A percentile compares a stretch with the other conserved stretches of the same genome.
These are phyloP conservation scores for Endocalyx cinctus DNA, from an alignment of 2,329 filamentous ascomycete species.

Conservation along the genomic window DNA sequence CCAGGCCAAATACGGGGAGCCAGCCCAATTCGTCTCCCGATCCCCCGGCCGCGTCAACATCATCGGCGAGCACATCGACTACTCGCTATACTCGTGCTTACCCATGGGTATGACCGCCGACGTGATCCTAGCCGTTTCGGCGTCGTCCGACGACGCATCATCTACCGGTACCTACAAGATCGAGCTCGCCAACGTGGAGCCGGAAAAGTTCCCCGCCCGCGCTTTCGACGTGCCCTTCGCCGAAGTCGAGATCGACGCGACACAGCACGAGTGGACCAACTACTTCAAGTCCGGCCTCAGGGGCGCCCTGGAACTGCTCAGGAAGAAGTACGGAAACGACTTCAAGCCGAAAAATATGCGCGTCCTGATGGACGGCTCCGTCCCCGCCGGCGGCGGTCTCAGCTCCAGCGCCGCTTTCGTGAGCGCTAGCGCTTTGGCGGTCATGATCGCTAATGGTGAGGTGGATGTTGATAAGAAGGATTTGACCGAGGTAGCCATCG, in stretches of 20 bases:
- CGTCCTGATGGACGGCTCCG: slow-evolving; percentile 83
- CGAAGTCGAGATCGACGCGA: slow-evolving; percentile 75
- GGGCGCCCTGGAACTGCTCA: slow-evolving; percentile 75
- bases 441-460: slow-evolving; percentile 81
- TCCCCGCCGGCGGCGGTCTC: slow-evolving; percentile 86
- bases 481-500: slow-evolving; percentile 86
- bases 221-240: slow-evolving; percentile 67
- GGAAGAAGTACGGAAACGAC: slow-evolving; percentile 54
- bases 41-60: slow-evolving; percentile 96
- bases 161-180: slow-evolving; percentile 57
- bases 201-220: slow-evolving; percentile 67
- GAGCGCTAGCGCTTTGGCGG: slow-evolving; percentile 81
- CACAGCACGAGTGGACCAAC: slow-evolving; percentile 90
- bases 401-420: slow-evolving; percentile 94
- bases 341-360: slow-evolving; percentile 76
- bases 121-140: slow-evolving; percentile 75
- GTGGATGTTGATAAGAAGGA: slow-evolving; percentile 80
- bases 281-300: slow-evolving; percentile 93
- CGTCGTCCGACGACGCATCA: slow-evolving; percentile 38
- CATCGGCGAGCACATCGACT: slow-evolving; percentile 98
- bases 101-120: slow-evolving; percentile 95
- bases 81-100: slow-evolving; percentile 91
- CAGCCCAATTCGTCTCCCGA: slow-evolving; percentile 76
- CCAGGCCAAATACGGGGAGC: slow-evolving; percentile 61
- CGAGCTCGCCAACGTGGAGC: slow-evolving; percentile 74